These are phyloP conservation scores for Neltuma alba DNA, from an alignment of 306 rosid species.

Conservation along the genomic window DNA sequence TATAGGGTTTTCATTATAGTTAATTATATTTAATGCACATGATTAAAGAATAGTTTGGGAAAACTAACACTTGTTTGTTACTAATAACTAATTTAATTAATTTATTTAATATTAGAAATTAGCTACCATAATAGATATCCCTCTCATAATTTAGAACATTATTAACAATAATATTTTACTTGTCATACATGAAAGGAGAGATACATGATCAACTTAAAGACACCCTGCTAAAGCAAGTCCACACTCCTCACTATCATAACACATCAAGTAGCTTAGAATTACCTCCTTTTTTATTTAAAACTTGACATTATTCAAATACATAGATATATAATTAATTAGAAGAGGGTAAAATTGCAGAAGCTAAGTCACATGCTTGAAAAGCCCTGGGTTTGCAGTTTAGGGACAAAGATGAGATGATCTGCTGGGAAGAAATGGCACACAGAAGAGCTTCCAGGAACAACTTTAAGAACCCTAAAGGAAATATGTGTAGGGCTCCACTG, in stretches of 20 bases:
- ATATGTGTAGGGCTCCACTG: conserved; percentile 68
- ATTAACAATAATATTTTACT: no score
- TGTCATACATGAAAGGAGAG: no score
- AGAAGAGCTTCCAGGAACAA: conserved; percentile 58
- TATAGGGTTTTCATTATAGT: no score
- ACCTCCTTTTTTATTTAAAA: background rate
- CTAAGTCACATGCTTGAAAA: conserved; percentile 36
- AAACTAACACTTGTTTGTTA: no score
- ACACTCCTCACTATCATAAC: background rate
- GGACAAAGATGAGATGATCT: conserved; percentile 63
- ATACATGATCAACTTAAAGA: background rate
- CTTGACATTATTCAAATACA: background rate
- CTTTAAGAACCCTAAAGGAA: conserved; percentile 60
- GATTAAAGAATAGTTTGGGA: no score
- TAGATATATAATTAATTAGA: background rate
- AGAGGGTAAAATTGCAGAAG: background rate
- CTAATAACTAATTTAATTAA: no score
- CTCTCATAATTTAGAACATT: no score
- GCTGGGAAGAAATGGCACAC: conserved; percentile 91
- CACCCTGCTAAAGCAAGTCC: background rate
- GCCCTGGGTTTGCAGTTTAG: conserved; percentile 24
- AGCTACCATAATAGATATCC: no score
- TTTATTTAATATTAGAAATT: no score
- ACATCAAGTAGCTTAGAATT: background rate
- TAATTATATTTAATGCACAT: no score